Percentiles rank a stretch among this genome's conserved stretches.
These are phyloP conservation scores for Leishmania martiniquensis DNA, from an alignment of 208 protist genomes.

Conservation along the genomic window DNA sequence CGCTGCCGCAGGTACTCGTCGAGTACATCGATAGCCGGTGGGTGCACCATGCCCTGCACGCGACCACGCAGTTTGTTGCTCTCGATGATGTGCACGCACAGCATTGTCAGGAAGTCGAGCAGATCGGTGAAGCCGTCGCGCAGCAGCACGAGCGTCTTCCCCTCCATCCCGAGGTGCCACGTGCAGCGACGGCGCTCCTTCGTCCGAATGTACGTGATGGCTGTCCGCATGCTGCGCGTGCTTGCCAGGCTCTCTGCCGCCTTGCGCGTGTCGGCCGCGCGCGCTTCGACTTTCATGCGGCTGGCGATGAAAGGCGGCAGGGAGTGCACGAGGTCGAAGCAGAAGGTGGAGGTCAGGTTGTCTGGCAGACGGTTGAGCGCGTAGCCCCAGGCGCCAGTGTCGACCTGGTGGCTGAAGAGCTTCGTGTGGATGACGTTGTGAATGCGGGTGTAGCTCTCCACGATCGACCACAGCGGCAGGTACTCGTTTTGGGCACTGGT, in stretches of 20 bases:
- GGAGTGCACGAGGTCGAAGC: constrained; percentile 80
- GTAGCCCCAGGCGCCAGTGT: constrained; percentile 90
- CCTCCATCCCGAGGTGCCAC: constrained; percentile 87
- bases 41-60: constrained; percentile 84
- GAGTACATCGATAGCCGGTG: constrained; percentile 81
- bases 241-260: constrained; percentile 21
- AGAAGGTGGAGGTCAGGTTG: constrained; percentile 85
- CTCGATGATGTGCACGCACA: constrained; percentile 92
- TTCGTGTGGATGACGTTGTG: constrained; percentile 90
- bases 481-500: constrained; percentile 75
- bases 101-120: constrained; percentile 88
- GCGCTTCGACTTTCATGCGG: constrained; percentile 71
- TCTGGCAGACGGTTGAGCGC: constrained; percentile 76
- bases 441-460: constrained; percentile 81
- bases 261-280: constrained; percentile 69
- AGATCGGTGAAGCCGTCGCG: constrained; percentile 89
- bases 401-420: constrained; percentile 68
- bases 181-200: constrained; percentile 88
- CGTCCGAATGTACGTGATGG: constrained; percentile 73
- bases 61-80: constrained; percentile 87
- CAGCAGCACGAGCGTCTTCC: constrained; percentile 86
- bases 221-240: constrained; percentile 36
- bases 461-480: constrained; percentile 78
- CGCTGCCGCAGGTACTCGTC: constrained; percentile 67
- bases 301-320: constrained; percentile 84